Evolutionary conservation across 148 eudicot genomes (phyloP).

Genomic region (Drosera capensis): DNA sequence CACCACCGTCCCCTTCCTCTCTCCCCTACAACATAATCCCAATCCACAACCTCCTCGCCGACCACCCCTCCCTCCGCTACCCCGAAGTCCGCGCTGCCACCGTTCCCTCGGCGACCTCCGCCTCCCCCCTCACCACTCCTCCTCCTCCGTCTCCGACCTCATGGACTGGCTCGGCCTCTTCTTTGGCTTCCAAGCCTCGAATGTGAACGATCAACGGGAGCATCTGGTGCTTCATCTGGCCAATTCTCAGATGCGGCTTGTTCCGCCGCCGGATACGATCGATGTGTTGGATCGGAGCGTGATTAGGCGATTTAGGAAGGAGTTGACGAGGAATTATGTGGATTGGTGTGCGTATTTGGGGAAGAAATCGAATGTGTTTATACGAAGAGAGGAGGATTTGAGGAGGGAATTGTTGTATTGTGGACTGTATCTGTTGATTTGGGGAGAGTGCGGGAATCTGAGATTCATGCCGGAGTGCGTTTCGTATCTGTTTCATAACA

Average conservation of each 20-base stretch:
- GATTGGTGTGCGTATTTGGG: conserved; percentile 75
- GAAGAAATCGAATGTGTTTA: conserved; percentile 50
- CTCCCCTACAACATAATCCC: conserved; percentile 85
- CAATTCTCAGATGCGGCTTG: conserved; percentile 76
- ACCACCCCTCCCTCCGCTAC: conserved; percentile 87
- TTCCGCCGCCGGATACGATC: conserved; percentile 58
- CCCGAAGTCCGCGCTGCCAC: conserved; percentile 90
- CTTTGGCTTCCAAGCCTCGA: conserved; percentile 79
- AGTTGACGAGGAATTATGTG: conserved; percentile 45
- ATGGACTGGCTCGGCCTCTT: conserved; percentile 79
- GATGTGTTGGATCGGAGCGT: conserved; percentile 46
- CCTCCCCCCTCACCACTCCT: conserved; percentile 45
- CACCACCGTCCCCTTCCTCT: too few relatives aligned
- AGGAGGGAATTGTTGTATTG: conserved; percentile 65
- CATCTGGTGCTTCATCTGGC: conserved; percentile 77
- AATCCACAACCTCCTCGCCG: conserved; percentile 73
- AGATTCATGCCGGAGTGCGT: conserved; percentile 71
- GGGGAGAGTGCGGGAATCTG: conserved; percentile 87
- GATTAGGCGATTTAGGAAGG: conserved; percentile 56
- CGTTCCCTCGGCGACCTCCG: conserved; percentile 70
- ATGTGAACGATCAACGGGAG: conserved; percentile 69
- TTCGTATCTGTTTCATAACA: conserved; percentile 55
- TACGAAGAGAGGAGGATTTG: conserved; percentile 28
- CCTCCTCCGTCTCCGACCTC: conserved; percentile 50
- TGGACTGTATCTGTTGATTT: conserved; percentile 45